phyloP scores from a whole-genome alignment of 2,329 filamentous ascomycete genomes.

The Sclerotinia nivalis region DNA sequence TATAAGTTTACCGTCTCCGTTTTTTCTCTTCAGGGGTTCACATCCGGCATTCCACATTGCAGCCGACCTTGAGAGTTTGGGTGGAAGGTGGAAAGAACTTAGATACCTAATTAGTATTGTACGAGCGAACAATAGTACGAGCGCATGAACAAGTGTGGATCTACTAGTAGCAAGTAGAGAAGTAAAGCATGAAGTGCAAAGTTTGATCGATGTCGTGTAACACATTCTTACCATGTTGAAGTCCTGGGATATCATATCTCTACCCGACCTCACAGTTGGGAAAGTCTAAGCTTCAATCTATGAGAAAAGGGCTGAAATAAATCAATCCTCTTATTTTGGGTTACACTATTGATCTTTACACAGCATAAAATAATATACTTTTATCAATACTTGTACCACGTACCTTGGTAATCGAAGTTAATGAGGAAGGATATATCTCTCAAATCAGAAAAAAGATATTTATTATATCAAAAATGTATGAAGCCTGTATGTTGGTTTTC shows the following conservation, averaged over 20 bases:
- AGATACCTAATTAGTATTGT: background rate
- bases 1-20: constrained; percentile 9
- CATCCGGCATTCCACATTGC: background rate
- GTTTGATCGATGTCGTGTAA: constrained; percentile 10
- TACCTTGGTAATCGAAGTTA: background rate
- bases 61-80: background rate
- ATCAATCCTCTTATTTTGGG: background rate
- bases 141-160: background rate
- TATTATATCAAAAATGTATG: background rate
- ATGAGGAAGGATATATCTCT: background rate
- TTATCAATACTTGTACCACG: background rate
- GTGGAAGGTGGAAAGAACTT: background rate
- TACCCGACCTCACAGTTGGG: background rate
- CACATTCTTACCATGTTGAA: background rate
- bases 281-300: background rate
- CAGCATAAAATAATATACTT: background rate
- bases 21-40: constrained; percentile 10
- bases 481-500: background rate
- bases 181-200: background rate
- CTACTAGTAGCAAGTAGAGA: background rate
- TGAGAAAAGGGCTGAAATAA: background rate
- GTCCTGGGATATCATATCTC: constrained; percentile 1
- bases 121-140: background rate
- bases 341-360: background rate
- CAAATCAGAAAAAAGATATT: constrained; percentile 1